Conservation (phyloP, 345 rosid species). For the Aegle marmelos region DNA sequence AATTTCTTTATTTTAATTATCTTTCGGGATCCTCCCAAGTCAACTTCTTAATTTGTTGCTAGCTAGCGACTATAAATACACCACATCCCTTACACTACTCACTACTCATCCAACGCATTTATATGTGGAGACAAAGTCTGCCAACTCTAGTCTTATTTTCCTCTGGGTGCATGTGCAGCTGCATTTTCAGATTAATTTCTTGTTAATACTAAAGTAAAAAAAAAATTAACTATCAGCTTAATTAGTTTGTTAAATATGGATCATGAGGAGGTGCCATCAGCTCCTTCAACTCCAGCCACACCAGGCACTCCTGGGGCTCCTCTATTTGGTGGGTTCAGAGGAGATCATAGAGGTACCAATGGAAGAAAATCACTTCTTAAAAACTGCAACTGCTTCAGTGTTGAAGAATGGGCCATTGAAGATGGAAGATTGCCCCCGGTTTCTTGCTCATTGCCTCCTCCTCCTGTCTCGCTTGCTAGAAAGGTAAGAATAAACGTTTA, state of each 20-base stretch:
- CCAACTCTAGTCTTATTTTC: background rate
- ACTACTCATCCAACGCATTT: background rate
- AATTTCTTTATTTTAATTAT: background rate
- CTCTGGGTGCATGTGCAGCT: background rate
- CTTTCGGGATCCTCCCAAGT: constrained; percentile 30
- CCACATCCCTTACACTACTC: background rate
- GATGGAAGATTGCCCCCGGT: constrained; percentile 65
- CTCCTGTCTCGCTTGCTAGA: constrained; percentile 66
- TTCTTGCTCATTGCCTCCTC: constrained; percentile 66
- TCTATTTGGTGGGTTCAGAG: constrained; percentile 46
- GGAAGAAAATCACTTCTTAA: constrained; percentile 55
- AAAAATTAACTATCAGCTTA: background rate
- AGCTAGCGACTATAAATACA: constrained; percentile 35
- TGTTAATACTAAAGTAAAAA: background rate
- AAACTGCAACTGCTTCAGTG: constrained; percentile 61
- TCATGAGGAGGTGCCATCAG: constrained; percentile 59
- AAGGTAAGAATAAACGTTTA: constrained; percentile 35
- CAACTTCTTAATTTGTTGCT: constrained; percentile 20
- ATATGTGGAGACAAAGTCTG: constrained; percentile 1
- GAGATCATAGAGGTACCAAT: constrained; percentile 28
- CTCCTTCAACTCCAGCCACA: constrained; percentile 74
- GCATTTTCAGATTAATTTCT: background rate
- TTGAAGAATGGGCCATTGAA: constrained; percentile 69
- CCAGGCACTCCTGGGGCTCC: constrained; percentile 72
- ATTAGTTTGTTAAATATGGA: constrained; percentile 26